Base-by-base conservation (phyloP, 2,329 filamentous ascomycete species). In the Trichophyton benhamiae region DNA sequence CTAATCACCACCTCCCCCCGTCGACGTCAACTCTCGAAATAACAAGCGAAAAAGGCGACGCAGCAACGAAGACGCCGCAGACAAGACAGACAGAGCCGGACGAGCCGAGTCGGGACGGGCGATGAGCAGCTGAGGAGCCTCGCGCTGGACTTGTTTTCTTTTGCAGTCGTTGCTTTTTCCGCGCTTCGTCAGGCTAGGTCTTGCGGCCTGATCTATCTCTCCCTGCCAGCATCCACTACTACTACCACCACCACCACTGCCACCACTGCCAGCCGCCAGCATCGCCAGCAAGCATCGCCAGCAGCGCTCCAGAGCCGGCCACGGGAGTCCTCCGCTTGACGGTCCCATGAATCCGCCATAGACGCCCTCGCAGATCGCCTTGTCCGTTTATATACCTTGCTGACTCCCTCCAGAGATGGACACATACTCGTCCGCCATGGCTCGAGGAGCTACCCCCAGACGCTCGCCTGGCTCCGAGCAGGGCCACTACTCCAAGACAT, bases 401-500 rank as follows among this genome's bases (percentile, higher is more conserved):
- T 44, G 7, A 0, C 41, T 15, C n/a, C 41, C 41, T 7, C 36
- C 7, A 17, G 13, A 42, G 27, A 59, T 59, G 58, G 58, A 59
- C 22, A 44, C 52, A 36, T 55, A 44, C 60, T 52, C 49, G 22
- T 55, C 25, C 61, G 17, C 60, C 58, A 55, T 55, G 49, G 27
- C 49, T 59, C 49, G 46, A 48, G 49, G 82, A 70, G 76, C 77
- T 57, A 75, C 81, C 68, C 83, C 83, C 69, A 80, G 84, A 66
- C 82, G 84, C 68, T 86, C 84, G 58, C 83, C 85, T n/a, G 82
- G 79, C 64, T 80, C 78, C 41, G 84, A 87, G 59, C 82, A 80
- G 68, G 80, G 58, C 69, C 46, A 67, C 66, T 53, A 66, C 66
- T 22, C 22, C 42, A 49, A 41, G 44, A 38, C 41, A 6, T 59